phyloP scores from a whole-genome alignment of 2,329 filamentous ascomycete genomes.

The Xylogone sp. region DNA sequence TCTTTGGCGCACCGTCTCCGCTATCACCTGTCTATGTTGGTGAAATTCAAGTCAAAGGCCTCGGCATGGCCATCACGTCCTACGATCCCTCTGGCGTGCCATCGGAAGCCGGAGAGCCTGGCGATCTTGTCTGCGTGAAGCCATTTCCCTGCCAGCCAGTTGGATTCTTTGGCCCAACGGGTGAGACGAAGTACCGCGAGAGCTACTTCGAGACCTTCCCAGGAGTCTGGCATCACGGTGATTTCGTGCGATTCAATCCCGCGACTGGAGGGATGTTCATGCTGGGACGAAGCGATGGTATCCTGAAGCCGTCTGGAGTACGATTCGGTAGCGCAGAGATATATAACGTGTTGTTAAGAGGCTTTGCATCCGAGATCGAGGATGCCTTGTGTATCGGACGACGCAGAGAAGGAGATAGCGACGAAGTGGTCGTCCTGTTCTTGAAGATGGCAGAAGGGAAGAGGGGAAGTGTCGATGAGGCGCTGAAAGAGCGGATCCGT shows the following conservation, averaged over 20 bases:
- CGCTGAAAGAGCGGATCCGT: constrained; percentile 62
- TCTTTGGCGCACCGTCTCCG: constrained; percentile 84
- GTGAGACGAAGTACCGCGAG: constrained; percentile 71
- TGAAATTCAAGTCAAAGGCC: constrained; percentile 72
- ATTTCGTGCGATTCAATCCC: constrained; percentile 74
- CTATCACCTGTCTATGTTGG: constrained; percentile 68
- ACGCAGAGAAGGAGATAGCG: constrained; percentile 41
- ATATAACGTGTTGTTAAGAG: constrained; percentile 85
- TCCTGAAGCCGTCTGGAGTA: constrained; percentile 88
- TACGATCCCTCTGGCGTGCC: constrained; percentile 44
- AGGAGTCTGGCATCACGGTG: constrained; percentile 85
- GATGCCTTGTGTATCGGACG: constrained; percentile 88
- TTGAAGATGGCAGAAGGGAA: constrained; percentile 60
- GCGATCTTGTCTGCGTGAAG: constrained; percentile 81
- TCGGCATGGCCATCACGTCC: constrained; percentile 72
- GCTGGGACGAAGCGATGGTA: constrained; percentile 88
- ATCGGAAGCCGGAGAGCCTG: constrained; percentile 58
- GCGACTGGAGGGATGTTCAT: constrained; percentile 77
- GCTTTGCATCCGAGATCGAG: constrained; percentile 74
- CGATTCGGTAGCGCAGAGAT: constrained; percentile 93
- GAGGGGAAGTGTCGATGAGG: constrained; percentile 45
- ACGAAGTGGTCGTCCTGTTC: constrained; percentile 68
- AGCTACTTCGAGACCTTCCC: constrained; percentile 88
- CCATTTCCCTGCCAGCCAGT: constrained; percentile 91
- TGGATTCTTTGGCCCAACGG: constrained; percentile 75